These are phyloP conservation scores for Musa balbisiana DNA, from an alignment of 202 grass and related monocot species.

Conservation along the genomic window DNA sequence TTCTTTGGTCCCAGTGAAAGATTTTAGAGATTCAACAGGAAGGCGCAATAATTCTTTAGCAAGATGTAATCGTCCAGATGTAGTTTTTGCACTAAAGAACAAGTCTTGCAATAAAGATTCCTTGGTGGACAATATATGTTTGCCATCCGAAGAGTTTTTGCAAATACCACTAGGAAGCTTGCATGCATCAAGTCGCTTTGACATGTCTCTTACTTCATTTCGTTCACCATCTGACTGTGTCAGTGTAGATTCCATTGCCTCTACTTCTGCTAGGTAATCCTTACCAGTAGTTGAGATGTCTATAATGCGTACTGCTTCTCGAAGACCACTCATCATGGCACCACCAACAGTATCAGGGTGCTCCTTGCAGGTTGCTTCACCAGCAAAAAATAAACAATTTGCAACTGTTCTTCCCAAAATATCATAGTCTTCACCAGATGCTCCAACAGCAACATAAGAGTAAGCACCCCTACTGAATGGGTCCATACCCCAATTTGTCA, in stretches of 20 bases:
- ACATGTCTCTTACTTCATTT: slow-evolving; percentile 86
- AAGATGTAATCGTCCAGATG: slow-evolving; percentile 79
- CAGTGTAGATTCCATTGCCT: slow-evolving; percentile 66
- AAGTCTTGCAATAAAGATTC: slow-evolving; percentile 81
- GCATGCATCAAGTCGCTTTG: slow-evolving; percentile 72
- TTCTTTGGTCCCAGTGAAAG: slow-evolving; percentile 90
- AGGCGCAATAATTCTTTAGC: slow-evolving; percentile 76
- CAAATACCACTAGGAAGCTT: slow-evolving; percentile 60
- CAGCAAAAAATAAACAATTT: slow-evolving; percentile 95
- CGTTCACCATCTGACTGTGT: slow-evolving; percentile 75
- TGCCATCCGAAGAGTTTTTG: slow-evolving; percentile 52
- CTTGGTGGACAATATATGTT: slow-evolving; percentile 51
- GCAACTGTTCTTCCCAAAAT: slow-evolving; percentile 82
- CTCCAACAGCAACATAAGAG: slow-evolving; percentile 89
- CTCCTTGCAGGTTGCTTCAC: slow-evolving; percentile 98
- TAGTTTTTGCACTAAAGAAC: slow-evolving; percentile 89
- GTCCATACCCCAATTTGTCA: slow-evolving; percentile 96
- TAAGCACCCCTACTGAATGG: slow-evolving; percentile 97
- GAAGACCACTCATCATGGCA: slow-evolving; percentile 95
- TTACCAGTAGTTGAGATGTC: slow-evolving; percentile 62
- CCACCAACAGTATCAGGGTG: slow-evolving; percentile 99
- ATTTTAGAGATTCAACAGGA: slow-evolving; percentile 61
- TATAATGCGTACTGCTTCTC: slow-evolving; percentile 91
- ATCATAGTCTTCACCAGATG: slow-evolving; percentile 90
- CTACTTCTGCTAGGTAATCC: slow-evolving; percentile 82